Conservation (phyloP, 192 early-diverging fungal species). For the Spinellus fusiger region DNA sequence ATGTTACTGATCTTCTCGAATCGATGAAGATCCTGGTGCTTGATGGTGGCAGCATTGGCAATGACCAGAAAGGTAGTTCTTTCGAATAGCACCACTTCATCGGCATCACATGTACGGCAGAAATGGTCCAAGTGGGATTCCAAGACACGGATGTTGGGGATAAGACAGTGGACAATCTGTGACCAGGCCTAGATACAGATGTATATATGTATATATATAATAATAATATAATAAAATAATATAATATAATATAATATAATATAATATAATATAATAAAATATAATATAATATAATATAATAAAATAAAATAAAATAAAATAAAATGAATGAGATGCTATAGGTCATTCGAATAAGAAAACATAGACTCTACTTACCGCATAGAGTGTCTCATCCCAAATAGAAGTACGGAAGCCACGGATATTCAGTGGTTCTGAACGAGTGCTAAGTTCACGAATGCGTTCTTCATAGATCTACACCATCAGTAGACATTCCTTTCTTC, state of each 20-base stretch:
- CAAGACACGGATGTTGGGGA: constrained; percentile 84
- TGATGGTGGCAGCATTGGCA: constrained; percentile 60
- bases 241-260: neutral
- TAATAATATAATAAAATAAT: constrained; percentile 8
- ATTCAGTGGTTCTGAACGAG: constrained; percentile 59
- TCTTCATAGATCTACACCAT: constrained; percentile 57
- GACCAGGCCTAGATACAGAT: constrained; percentile 81
- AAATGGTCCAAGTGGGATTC: constrained; percentile 79
- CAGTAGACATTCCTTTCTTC: constrained; percentile 1
- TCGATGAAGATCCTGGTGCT: constrained; percentile 64
- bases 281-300: too few species aligned
- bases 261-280: too few species aligned
- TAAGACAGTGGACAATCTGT: constrained; percentile 89
- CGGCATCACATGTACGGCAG: constrained; percentile 78
- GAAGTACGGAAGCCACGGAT: constrained; percentile 75
- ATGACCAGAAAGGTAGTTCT: constrained; percentile 94
- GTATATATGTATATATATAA: too few species aligned
- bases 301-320: too few species aligned
- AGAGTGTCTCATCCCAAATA: constrained; percentile 92
- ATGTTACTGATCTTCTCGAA: constrained; percentile 91
- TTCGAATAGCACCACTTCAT: constrained; percentile 95
- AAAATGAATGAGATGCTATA: too few species aligned
- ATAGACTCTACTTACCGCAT: constrained; percentile 52
- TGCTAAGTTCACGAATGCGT: constrained; percentile 58
- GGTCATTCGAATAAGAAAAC: too few species aligned